These are phyloP conservation scores for Podila epigama DNA, from an alignment of 192 early-diverging fungal genomes.

Conservation along the genomic window DNA sequence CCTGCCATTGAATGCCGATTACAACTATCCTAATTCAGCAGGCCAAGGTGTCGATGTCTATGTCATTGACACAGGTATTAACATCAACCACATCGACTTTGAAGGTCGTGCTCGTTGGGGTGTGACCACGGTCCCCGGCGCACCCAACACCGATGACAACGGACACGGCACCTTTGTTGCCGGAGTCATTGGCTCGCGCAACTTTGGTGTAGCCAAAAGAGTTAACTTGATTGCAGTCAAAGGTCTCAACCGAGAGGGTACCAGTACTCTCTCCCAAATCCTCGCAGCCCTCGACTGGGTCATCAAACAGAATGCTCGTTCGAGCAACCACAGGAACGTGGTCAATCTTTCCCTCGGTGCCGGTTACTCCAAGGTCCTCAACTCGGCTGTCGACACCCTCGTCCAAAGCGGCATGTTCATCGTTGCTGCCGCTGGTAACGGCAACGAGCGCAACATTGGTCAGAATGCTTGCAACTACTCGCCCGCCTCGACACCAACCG, in stretches of 20 bases:
- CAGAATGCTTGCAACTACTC: slow-evolving; percentile 58
- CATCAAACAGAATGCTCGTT: slow-evolving; percentile 17
- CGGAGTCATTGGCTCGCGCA: slow-evolving; percentile 56
- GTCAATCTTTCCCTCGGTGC: slow-evolving; percentile 55
- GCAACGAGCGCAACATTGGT: slow-evolving; percentile 50
- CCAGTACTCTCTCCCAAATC: slow-evolving; percentile 48
- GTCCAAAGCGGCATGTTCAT: slow-evolving; percentile 50
- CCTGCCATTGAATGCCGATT: slow-evolving; percentile 56
- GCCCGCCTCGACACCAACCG: slow-evolving; percentile 52
- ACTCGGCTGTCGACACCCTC: slow-evolving; percentile 50
- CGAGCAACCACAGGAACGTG: slow-evolving; percentile 16
- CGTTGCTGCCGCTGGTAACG: slow-evolving; percentile 56
- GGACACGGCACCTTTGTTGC: slow-evolving; percentile 67
- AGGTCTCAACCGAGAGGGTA: slow-evolving; percentile 49
- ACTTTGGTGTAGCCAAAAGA: slow-evolving; percentile 82
- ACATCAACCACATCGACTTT: slow-evolving; percentile 58
- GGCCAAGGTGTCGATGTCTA: slow-evolving; percentile 68
- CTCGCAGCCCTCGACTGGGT: slow-evolving; percentile 53
- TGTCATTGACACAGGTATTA: slow-evolving; percentile 71
- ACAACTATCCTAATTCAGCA: slow-evolving; percentile 63
- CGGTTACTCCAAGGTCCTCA: slow-evolving; percentile 48
- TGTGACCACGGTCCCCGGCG: slow-evolving; percentile 33
- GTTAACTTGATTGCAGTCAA: slow-evolving; percentile 77
- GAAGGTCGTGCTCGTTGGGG: slow-evolving; percentile 66
- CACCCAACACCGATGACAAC: slow-evolving; percentile 53